Evolutionary conservation across 768 basidiomycete species (phyloP).

Genomic region (Podaxis sp.): DNA sequence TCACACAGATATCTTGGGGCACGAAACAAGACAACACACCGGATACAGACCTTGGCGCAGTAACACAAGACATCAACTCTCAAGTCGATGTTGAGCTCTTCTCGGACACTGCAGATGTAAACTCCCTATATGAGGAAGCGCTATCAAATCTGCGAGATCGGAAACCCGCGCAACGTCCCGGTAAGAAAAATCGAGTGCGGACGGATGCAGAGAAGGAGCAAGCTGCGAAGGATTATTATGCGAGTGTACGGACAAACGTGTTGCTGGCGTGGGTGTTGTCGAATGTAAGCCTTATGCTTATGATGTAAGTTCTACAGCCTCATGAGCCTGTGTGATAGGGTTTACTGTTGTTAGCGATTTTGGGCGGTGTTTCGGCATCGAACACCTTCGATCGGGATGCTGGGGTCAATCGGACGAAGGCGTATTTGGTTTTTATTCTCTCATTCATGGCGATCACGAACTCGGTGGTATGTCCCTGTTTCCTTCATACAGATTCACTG

Average conservation of each 20-base stretch:
- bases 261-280: slow-evolving; percentile 80
- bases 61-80: slow-evolving; percentile 73
- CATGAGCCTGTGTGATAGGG: slow-evolving; percentile 38
- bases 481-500: background rate
- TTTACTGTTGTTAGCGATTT: slow-evolving; percentile 62
- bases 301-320: background rate
- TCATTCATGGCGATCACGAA: slow-evolving; percentile 79
- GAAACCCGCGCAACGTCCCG: slow-evolving; percentile 25
- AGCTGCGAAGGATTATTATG: slow-evolving; percentile 82
- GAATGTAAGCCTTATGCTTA: slow-evolving; percentile 47
- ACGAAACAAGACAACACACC: slow-evolving; percentile 84
- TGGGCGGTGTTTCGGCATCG: slow-evolving; percentile 52
- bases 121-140: slow-evolving; percentile 82
- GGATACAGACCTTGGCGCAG: slow-evolving; percentile 77
- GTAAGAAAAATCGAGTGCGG: slow-evolving; percentile 22
- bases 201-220: slow-evolving; percentile 63
- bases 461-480: slow-evolving; percentile 38
- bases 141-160: slow-evolving; percentile 57
- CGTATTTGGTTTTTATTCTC: slow-evolving; percentile 77
- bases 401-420: slow-evolving; percentile 56
- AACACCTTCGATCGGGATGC: slow-evolving; percentile 53
- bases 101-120: slow-evolving; percentile 76
- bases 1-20: slow-evolving; percentile 79
- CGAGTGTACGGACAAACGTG: slow-evolving; percentile 80
- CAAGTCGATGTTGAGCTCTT: slow-evolving; percentile 88